Evolutionary conservation across 371 early-diverging fungal species (phyloP), one percentile per base, ranked within the genome.

Genomic region (Lichtheimia ramosa): DNA sequence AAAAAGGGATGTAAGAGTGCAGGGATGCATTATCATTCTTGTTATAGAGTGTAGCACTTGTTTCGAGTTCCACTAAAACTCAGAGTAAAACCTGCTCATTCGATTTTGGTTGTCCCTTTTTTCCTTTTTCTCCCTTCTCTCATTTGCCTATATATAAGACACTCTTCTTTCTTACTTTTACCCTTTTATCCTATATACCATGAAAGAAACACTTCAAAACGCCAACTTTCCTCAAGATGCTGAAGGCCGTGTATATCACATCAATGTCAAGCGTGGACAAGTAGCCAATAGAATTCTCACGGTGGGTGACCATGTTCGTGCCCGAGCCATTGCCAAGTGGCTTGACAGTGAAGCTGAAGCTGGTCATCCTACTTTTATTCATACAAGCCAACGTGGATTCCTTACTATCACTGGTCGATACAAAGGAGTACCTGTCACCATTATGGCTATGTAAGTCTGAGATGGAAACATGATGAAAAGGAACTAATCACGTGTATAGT

Each of bases 381-480:
- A 83, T 59, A 58, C 71, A 10, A 93, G 92, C 25, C 89, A 90
- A 59, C 85, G 96, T 51, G 95, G 94, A 1, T 96, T 96, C 66
- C 64, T 89, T n/a, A 96, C 96, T 1, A 89, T 95, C 68, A 97
- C 98, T 13, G 96, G 96, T 24, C 66, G 86, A 12, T 96, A 89
- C 79, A 81, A 86, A 57, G 85, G 88, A 18, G 81, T 87, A 0
- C 93, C 93, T 12, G 85, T 97, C 3, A 80, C 87, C 34, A 91
- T 97, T 48, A 85, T 96, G 57, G 94, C 96, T 40, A 97, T 96
- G 81, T 80, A 73, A 71, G 73, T 58, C 5, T 16, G 3, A 3
- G 25, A 40, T 4, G 48, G 24, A 54, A 23, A 42, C 25, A 48
- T 41, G 21, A 51, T 51, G 20, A 6, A 51, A 14, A 43, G 14